A percentile compares a stretch with the other conserved stretches of the same genome.
These are phyloP conservation scores for Sisymbrium irio DNA, from an alignment of 345 rosid genomes.

Conservation along the genomic window DNA sequence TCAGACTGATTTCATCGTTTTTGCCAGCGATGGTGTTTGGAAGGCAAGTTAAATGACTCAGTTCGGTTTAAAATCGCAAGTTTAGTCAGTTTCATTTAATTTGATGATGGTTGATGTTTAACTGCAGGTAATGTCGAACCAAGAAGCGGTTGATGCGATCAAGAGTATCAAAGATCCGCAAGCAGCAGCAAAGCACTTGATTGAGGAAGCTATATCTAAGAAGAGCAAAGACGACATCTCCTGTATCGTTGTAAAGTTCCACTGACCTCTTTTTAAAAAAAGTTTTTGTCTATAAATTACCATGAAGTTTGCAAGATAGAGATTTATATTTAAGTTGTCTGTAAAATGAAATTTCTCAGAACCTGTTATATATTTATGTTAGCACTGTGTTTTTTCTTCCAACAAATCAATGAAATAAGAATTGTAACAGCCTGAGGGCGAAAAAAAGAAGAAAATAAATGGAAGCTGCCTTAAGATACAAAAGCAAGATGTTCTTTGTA, in stretches of 20 bases:
- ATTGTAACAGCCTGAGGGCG: background rate
- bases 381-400: background rate
- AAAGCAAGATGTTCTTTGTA: background rate
- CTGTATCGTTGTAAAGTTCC: constrained; percentile 80
- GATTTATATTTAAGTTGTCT: background rate
- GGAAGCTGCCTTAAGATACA: background rate
- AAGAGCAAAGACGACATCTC: constrained; percentile 93
- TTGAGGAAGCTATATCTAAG: constrained; percentile 58
- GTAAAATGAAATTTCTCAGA: constrained; percentile 8
- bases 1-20: constrained; percentile 20
- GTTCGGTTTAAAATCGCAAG: background rate
- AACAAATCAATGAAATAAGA: background rate
- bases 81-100: background rate
- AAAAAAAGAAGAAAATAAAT: background rate
- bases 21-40: constrained; percentile 76
- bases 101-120: background rate
- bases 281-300: background rate
- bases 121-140: constrained; percentile 46
- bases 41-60: constrained; percentile 40
- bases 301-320: constrained; percentile 5
- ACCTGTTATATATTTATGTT: constrained; percentile 20
- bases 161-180: constrained; percentile 64
- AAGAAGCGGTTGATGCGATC: constrained; percentile 65
- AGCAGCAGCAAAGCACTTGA: constrained; percentile 64
- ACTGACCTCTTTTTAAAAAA: constrained; percentile 9